Conservation (phyloP, 2,329 filamentous ascomycete genomes). For the Arthrobotrys sphaeroides region DNA sequence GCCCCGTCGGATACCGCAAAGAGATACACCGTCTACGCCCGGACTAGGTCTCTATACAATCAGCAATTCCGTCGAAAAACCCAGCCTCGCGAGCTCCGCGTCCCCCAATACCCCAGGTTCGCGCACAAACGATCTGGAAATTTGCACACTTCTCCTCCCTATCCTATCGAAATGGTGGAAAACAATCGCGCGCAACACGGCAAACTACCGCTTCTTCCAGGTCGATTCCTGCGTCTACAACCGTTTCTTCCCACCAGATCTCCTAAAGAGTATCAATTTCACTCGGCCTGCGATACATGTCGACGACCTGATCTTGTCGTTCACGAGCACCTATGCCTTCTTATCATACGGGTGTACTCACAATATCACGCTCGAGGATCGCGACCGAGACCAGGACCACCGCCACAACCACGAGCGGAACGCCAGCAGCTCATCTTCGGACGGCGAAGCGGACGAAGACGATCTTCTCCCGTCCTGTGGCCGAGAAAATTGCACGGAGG, state of each 20-base stretch:
- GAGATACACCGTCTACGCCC: neutral
- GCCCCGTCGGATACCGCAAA: constrained; percentile 2
- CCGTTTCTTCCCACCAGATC: constrained; percentile 48
- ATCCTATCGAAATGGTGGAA: constrained; percentile 53
- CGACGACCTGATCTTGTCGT: constrained; percentile 45
- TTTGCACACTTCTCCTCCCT: constrained; percentile 34
- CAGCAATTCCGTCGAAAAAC: constrained; percentile 29
- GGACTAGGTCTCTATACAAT: constrained; percentile 29
- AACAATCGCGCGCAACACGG: constrained; percentile 46
- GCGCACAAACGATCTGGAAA: constrained; percentile 20
- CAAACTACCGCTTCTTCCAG: constrained; percentile 49
- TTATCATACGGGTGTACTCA: constrained; percentile 42
- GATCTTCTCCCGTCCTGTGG: neutral
- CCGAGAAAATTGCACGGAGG: neutral
- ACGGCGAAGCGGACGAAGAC: constrained; percentile 9
- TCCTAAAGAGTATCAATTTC: constrained; percentile 34
- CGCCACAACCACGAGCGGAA: constrained; percentile 6
- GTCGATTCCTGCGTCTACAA: constrained; percentile 50
- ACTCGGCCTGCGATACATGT: constrained; percentile 43
- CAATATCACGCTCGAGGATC: constrained; percentile 35
- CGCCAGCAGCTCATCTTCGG: neutral
- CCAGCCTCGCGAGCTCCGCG: neutral
- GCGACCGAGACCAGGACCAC: constrained; percentile 3
- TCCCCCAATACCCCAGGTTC: neutral
- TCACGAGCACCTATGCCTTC: constrained; percentile 47